Conservation (phyloP, 805 yeast species). For the Starmerella powellii region DNA sequence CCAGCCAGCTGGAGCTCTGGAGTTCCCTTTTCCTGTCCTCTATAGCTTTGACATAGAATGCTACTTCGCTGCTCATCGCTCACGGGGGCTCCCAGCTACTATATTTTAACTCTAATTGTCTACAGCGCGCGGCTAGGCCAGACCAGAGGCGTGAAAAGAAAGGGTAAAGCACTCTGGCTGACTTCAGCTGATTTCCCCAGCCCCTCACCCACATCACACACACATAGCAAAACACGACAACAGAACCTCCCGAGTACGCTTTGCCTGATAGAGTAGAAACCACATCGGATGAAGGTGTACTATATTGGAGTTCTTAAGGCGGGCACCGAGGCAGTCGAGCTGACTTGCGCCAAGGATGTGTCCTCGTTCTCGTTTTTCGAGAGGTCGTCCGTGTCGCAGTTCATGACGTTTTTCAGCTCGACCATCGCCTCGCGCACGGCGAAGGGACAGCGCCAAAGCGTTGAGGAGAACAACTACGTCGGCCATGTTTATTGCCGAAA, state of each 20-base stretch:
- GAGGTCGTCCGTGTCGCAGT: conserved; percentile 68
- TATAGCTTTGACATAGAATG: conserved; percentile 13
- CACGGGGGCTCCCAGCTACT: too few species aligned
- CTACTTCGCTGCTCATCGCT: conserved; percentile 5
- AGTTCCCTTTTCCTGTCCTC: conserved; percentile 12
- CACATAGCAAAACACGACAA: not conserved
- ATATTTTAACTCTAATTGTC: too few species aligned
- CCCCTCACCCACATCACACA: not conserved
- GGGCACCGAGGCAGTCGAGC: conserved; percentile 51
- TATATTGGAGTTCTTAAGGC: conserved; percentile 78
- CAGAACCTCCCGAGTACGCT: not conserved
- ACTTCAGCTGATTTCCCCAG: too few species aligned
- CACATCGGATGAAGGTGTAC: conserved; percentile 61
- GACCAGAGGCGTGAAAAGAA: too few species aligned
- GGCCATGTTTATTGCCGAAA: conserved; percentile 85
- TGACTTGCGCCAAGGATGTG: conserved; percentile 69
- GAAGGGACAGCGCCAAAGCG: conserved; percentile 84
- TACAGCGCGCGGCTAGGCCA: too few species aligned
- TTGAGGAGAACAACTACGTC: conserved; percentile 80
- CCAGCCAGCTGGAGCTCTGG: conserved; percentile 7
- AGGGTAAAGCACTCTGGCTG: too few species aligned
- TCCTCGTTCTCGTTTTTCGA: conserved; percentile 84
- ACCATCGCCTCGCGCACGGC: conserved; percentile 82
- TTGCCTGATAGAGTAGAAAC: not conserved
- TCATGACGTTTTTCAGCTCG: conserved; percentile 85